Evolutionary conservation across 2,329 filamentous ascomycete species (phyloP).

Genomic region (Seiridium cupressi): DNA sequence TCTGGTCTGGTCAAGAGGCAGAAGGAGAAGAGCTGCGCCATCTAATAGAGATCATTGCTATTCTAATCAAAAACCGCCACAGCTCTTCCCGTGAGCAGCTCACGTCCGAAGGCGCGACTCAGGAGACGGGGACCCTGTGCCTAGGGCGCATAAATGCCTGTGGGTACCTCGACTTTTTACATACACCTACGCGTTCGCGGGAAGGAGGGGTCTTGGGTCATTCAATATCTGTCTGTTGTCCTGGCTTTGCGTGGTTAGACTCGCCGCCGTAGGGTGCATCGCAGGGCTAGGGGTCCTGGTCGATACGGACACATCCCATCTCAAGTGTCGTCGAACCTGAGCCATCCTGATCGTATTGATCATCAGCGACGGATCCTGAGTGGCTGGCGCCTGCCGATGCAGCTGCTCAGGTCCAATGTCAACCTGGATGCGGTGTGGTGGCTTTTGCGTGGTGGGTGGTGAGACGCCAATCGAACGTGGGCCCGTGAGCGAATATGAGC

Average conservation of each 20-base stretch:
- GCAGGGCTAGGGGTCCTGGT: background rate
- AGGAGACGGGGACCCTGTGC: background rate
- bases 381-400: background rate
- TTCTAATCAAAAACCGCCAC: background rate
- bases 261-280: background rate
- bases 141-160: background rate
- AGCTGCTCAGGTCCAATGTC: background rate
- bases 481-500: constrained; percentile 1
- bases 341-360: too few relatives aligned
- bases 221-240: background rate
- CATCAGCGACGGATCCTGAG: background rate
- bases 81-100: too few relatives aligned
- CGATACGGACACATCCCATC: too few relatives aligned
- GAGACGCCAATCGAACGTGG: background rate
- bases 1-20: background rate
- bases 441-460: background rate
- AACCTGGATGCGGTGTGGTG: background rate
- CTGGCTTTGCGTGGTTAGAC: background rate
- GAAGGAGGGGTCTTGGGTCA: background rate
- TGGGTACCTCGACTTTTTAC: background rate
- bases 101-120: background rate
- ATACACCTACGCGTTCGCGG: background rate
- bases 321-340: too few relatives aligned
- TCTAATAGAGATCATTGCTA: background rate
- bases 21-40: background rate